Base-by-base conservation (phyloP, 768 basidiomycete genomes). In the Calvatia gigantea region DNA sequence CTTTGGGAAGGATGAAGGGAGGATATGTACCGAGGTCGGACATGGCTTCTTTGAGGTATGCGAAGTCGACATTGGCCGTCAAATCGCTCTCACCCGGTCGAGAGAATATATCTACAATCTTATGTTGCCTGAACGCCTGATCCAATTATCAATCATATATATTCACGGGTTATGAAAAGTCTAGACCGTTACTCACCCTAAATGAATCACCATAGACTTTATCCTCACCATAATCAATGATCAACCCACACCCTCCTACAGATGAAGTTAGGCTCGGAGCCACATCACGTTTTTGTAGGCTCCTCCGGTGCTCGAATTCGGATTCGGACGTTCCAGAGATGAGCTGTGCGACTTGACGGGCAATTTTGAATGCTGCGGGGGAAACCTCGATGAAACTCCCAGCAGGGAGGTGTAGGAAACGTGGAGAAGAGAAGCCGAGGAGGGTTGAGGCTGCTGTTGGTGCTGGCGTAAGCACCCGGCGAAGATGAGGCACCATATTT, bases 11-110 rank as follows among this genome's bases (percentile, higher is more conserved):
- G 14, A 14, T 39, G n/a, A 19, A 46, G 39, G 23, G 2, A 56
- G 42, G 31, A 15, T 31, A 67, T 81, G 25, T 56, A 90, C 91
- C 89, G 2, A 83, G 70, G 51, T 81, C 84, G 1, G 68, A 66
- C 59, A 94, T 74, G 0, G 91, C 85, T 71, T 97, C 93, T 64
- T 80, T 79, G 43, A 98, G 76, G 67, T 90, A 91, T 0, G 85
- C 82, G 70, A 98, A 98, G 71, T 99, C 95, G 45, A 99, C 96
- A 64, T 98, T 97, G n/a, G 89, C 86, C 0, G 97, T 99, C 44
- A 98, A 72, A 69, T 99, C 97, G 38, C 90, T 88, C 38, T 89
- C 79, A 15, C 97, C 97, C 0, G 95, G 94, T 8, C 78, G 73
- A 50, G 88, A 77, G 65, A 98, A 96, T 3, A 91, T 76, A 66